These are phyloP conservation scores for Aspergillus felis DNA, from an alignment of 2,329 filamentous ascomycete species.

Conservation along the genomic window DNA sequence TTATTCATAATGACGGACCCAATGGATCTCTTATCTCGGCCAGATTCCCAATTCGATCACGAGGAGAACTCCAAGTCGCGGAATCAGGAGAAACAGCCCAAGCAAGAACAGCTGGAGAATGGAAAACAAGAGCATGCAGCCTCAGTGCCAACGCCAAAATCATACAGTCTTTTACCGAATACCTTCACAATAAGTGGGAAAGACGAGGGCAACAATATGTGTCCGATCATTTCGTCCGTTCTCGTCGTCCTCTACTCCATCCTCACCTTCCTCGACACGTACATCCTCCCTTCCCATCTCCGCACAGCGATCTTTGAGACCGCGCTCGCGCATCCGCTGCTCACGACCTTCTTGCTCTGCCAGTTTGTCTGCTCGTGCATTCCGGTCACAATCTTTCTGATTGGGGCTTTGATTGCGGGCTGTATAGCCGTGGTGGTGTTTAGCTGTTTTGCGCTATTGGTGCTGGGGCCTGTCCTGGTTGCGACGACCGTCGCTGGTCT, in stretches of 20 bases:
- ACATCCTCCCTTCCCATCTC: conserved; percentile 56
- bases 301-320: conserved; percentile 53
- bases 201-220: background rate
- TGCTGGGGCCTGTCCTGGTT: conserved; percentile 67
- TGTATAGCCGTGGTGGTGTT: conserved; percentile 57
- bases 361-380: conserved; percentile 64
- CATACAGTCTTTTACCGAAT: background rate
- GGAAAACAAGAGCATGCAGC: background rate
- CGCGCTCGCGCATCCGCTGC: conserved; percentile 64
- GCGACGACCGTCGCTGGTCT: conserved; percentile 60
- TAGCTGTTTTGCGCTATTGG: conserved; percentile 56
- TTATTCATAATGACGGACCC: background rate
- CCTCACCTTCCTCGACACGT: conserved; percentile 7
- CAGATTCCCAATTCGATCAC: background rate
- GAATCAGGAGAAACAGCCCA: background rate
- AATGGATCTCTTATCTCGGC: background rate
- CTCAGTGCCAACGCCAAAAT: background rate
- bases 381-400: conserved; percentile 64
- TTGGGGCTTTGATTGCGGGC: conserved; percentile 61
- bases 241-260: conserved; percentile 2
- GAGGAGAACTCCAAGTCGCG: background rate
- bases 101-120: background rate
- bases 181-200: background rate
- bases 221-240: conserved; percentile 4
- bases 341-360: conserved; percentile 64